Base-by-base conservation (phyloP, 2,329 filamentous ascomycete genomes). In the Clonostachys rosea region DNA sequence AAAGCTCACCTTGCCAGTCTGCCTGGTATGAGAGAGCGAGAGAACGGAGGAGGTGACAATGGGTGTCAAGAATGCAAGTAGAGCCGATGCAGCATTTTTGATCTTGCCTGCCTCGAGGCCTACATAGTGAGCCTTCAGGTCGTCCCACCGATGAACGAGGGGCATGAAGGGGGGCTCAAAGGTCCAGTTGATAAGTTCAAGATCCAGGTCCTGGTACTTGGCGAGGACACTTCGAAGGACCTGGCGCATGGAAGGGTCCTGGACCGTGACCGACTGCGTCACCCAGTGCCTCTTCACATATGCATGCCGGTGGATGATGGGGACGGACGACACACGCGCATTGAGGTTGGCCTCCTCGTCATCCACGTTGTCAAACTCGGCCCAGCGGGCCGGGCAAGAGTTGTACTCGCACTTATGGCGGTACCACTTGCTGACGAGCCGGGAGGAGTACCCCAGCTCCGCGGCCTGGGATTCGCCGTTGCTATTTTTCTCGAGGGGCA, bases 111-210 rank as follows among this genome's bases (percentile, higher is more conserved):
- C 16, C 13, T 37, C 13, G 17, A 34, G 17, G 1, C 18, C 14
- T 9, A 16, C 12, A 14, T 48, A 46, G 20, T 51, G 35, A 10
- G 34, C 39, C 44, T 53, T 53, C 13, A 53, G 36, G 3, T 40
- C 30, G 9, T 61, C 57, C 65, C 65, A 68, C 30, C 65, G 60
- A 46, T 68, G 64, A 5, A 68, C 64, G 12, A 69, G 47, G 9
- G 64, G 59, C 50, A 56, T 56, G 52, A 61, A 66, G 1, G 63
- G 63, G 3, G 56, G 52, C 7, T 47, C 24, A 49, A 68, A 67
- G 8, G 59, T 63, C 59, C 62, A 69, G 35, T 58, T 52, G 45
- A 57, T 49, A 5, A 63, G 47, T 14, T 62, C 56, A n/a, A 60
- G 50, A 51, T 67, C 60, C 3, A 67, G 52, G 44, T 63, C 61